Conservation (phyloP, 495 filamentous ascomycete species). For the Aspergillus ellipticus region DNA sequence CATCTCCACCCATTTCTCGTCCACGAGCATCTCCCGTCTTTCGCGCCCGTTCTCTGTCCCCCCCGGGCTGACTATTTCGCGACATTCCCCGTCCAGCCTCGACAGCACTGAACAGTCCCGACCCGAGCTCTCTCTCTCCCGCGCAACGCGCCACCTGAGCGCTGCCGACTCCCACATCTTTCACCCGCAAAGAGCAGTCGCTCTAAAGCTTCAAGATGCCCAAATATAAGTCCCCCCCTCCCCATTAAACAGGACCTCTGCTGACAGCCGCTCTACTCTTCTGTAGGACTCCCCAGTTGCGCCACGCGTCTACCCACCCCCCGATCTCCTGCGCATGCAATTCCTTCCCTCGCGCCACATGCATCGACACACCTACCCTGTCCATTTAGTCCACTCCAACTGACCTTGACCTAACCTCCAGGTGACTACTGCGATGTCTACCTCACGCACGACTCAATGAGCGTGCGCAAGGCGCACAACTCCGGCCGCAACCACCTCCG, state of each 20-base stretch:
- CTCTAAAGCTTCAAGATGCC: slow-evolving; percentile 55
- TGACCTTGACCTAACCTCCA: slow-evolving; percentile 33
- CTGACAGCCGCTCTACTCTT: slow-evolving; percentile 62
- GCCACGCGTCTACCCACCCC: slow-evolving; percentile 8
- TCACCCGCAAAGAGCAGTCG: slow-evolving; percentile 21
- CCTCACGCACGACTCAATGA: slow-evolving; percentile 99
- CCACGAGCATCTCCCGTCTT: not conserved
- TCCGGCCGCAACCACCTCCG: slow-evolving; percentile 91
- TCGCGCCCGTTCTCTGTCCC: not conserved
- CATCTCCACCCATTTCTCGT: not conserved
- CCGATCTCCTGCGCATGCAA: not conserved
- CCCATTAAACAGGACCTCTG: slow-evolving; percentile 8
- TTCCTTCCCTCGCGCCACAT: slow-evolving; percentile 1
- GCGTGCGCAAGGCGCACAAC: slow-evolving; percentile 98
- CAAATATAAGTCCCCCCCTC: slow-evolving; percentile 64
- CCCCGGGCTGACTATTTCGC: not conserved
- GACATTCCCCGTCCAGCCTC: not conserved
- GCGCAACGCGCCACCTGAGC: slow-evolving; percentile 14
- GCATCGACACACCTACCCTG: no score
- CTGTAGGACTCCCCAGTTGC: slow-evolving; percentile 49
- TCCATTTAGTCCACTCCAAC: slow-evolving; percentile 3
- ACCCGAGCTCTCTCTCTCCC: not conserved
- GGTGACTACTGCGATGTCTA: slow-evolving; percentile 99
- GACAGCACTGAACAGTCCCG: not conserved
- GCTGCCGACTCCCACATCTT: slow-evolving; percentile 17